Percentiles rank a stretch among this genome's conserved stretches.
phyloP scores from a whole-genome alignment of 192 early-diverging fungal genomes.

The Mortierella hygrophila region DNA sequence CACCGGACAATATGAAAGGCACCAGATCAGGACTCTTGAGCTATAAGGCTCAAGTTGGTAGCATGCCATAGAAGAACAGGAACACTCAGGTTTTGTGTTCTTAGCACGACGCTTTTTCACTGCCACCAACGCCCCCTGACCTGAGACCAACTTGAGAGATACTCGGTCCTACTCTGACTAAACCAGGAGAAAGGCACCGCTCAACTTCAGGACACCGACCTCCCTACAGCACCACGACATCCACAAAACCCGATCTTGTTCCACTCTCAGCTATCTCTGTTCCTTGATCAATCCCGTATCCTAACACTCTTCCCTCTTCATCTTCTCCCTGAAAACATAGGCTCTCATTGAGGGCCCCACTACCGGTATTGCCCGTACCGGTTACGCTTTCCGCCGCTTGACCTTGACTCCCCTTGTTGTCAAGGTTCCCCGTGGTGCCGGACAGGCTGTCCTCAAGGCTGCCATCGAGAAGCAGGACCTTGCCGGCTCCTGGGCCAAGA shows the following conservation, averaged over 20 bases:
- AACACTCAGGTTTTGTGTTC: not conserved
- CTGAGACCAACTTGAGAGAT: no score
- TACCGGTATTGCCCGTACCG: slow-evolving; percentile 92
- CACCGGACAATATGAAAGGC: not conserved
- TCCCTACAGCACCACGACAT: not conserved
- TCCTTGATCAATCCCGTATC: not conserved
- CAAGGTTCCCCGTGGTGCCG: slow-evolving; percentile 81
- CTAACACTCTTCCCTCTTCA: not conserved
- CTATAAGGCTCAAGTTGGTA: not conserved
- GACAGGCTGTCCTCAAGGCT: slow-evolving; percentile 82
- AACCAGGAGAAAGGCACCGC: no score
- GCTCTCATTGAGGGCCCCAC: slow-evolving; percentile 98
- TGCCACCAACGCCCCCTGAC: no score
- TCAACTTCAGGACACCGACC: not conserved
- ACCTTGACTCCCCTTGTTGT: slow-evolving; percentile 92
- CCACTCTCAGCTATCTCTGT: not conserved
- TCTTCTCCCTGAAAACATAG: slow-evolving; percentile 37
- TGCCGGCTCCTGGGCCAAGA: slow-evolving; percentile 85
- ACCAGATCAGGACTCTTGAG: not conserved
- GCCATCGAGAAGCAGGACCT: slow-evolving; percentile 89
- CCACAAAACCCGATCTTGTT: not conserved
- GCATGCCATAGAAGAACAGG: not conserved
- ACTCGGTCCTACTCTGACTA: no score
- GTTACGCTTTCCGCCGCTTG: slow-evolving; percentile 90
- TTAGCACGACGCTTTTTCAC: not conserved